Evolutionary conservation across 345 rosid genomes (phyloP).

Genomic region (Populus ilicifolia): DNA sequence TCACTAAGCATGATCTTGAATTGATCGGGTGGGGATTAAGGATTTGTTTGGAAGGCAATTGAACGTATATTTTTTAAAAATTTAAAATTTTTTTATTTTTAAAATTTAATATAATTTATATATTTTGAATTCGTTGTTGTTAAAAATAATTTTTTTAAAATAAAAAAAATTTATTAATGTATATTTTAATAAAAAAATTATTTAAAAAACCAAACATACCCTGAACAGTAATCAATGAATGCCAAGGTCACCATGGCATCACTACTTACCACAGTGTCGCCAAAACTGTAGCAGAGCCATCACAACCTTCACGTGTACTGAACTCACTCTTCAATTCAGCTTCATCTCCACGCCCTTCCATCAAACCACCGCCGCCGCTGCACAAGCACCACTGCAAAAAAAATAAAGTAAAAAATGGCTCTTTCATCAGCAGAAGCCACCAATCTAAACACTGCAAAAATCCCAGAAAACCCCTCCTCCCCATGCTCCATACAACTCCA

Average conservation of each 20-base stretch:
- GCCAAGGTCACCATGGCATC: background rate
- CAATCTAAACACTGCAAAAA: background rate
- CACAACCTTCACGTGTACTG: too few relatives aligned
- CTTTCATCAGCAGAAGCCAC: conserved; percentile 8
- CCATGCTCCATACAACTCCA: conserved; percentile 28
- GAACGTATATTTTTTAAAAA: too few relatives aligned
- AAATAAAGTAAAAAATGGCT: background rate
- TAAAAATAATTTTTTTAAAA: too few relatives aligned
- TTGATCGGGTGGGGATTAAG: background rate
- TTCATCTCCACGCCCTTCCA: background rate
- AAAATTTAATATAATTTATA: too few relatives aligned
- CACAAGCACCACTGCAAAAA: background rate
- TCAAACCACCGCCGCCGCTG: background rate
- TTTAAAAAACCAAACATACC: too few relatives aligned
- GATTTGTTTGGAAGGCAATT: too few relatives aligned
- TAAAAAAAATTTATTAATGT: too few relatives aligned
- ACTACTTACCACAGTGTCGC: too few relatives aligned
- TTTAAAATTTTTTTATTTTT: too few relatives aligned
- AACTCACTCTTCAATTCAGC: background rate
- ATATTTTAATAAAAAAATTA: too few relatives aligned
- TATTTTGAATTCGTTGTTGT: too few relatives aligned
- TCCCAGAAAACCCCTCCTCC: background rate
- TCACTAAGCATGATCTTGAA: background rate
- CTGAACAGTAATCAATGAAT: background rate
- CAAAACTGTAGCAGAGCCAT: too few relatives aligned